Evolutionary conservation across 805 yeast species (phyloP), one percentile per base, ranked within the genome.

Genomic region (Candida germanica): DNA sequence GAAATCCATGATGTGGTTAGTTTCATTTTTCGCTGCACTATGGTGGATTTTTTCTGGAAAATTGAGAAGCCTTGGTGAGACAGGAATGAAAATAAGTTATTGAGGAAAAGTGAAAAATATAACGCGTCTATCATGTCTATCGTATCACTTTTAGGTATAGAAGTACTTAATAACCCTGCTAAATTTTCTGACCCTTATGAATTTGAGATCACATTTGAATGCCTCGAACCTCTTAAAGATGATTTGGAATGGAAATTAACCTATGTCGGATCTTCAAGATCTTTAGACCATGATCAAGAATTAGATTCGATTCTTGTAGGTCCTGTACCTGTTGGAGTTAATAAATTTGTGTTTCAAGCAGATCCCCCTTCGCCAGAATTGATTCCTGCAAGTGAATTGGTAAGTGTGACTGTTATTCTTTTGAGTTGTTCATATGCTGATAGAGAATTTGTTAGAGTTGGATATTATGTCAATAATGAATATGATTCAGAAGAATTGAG

Each of bases 201-300:
- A 57, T 89, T 93, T 56, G 98, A 93, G 59, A 93, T 93, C 61
- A 93, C 98, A 0, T 93, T 93, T 54, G 98, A 93, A 61, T 93
- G 98, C 60, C 66, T 91, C 31, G 98, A 93, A 59, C 88, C 96
- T 1, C 68, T 93, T 47, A 86, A 79, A 51, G 88, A 84, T 52
- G 98, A 93, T 59, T 70, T 93, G 39, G 98, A 93, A 59, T 93
- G 98, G 98, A 93, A 93, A 58, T 69, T 93, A 39, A 91, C 96
- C 1, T 93, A 93, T 50, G 98, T 93, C 26, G 98, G 99, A 1
- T 86, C 96, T 4, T 89, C 97, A 1, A 75, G 95, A 31, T 87
- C 97, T 25, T 64, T 87, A 34, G 97, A 93, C 46, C 97, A 93
- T 51, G 99, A 93, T 59, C 99, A 93, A 61, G 97, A 89, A 57